A percentile compares a stretch with the other conserved stretches of the same genome.
Evolutionary conservation across 2,329 filamentous ascomycete genomes (phyloP).

Genomic region (Coniochaeta hoffmannii): DNA sequence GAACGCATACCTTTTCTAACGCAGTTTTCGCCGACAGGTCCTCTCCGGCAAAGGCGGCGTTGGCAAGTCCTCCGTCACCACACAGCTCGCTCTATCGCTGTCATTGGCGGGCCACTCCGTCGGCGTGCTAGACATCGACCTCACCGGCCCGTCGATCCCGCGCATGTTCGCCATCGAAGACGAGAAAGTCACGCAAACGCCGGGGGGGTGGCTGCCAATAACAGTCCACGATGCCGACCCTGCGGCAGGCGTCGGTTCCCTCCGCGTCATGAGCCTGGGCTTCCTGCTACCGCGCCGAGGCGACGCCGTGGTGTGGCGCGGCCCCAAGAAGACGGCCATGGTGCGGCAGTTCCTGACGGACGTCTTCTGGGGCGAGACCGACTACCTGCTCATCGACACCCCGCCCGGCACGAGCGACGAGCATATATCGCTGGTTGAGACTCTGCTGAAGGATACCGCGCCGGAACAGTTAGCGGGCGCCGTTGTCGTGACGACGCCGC

Average conservation of each 20-base stretch:
- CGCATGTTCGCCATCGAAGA: slow-evolving; percentile 87
- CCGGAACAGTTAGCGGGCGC: slow-evolving; percentile 73
- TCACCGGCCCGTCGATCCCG: slow-evolving; percentile 94
- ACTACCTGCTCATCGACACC: slow-evolving; percentile 91
- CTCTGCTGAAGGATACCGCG: slow-evolving; percentile 56
- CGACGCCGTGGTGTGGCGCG: slow-evolving; percentile 94
- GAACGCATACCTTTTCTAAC: not conserved
- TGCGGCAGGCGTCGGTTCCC: slow-evolving; percentile 47
- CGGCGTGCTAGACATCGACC: slow-evolving; percentile 90
- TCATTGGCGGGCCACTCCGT: slow-evolving; percentile 80
- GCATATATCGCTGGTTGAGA: slow-evolving; percentile 91
- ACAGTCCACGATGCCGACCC: slow-evolving; percentile 61
- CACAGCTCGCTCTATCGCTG: slow-evolving; percentile 86
- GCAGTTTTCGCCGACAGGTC: slow-evolving; percentile 35
- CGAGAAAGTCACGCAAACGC: slow-evolving; percentile 83
- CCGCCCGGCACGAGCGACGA: slow-evolving; percentile 95
- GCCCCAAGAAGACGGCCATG: slow-evolving; percentile 99
- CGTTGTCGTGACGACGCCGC: slow-evolving; percentile 91
- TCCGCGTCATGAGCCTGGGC: slow-evolving; percentile 85
- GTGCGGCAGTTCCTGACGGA: slow-evolving; percentile 92
- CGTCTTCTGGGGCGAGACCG: slow-evolving; percentile 80
- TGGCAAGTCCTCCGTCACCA: slow-evolving; percentile 96
- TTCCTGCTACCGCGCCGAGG: slow-evolving; percentile 78
- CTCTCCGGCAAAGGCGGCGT: slow-evolving; percentile 97
- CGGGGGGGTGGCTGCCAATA: slow-evolving; percentile 88